These are phyloP conservation scores for Sugiyamaella boreocaroliniensis DNA, from an alignment of 805 yeast species.

Conservation along the genomic window DNA sequence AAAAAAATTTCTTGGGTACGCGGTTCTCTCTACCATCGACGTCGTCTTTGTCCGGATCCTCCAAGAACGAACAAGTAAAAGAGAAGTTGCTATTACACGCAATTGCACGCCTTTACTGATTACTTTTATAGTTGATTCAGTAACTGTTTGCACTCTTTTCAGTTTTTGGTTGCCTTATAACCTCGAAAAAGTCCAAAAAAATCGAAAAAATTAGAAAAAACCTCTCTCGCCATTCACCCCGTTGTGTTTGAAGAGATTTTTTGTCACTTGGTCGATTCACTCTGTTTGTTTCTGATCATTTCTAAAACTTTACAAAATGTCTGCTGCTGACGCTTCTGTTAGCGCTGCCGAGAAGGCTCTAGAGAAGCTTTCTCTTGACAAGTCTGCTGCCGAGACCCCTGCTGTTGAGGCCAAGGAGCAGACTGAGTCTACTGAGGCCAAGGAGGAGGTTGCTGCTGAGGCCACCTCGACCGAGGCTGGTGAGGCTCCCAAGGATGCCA, in stretches of 20 bases:
- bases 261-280: neutral
- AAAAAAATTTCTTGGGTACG: neutral
- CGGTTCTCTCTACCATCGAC: neutral
- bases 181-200: constrained; percentile 3
- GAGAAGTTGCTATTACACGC: neutral
- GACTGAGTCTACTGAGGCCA: constrained; percentile 61
- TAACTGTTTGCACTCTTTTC: neutral
- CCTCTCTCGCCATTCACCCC: neutral
- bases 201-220: constrained; percentile 1
- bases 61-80: neutral
- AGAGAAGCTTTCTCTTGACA: constrained; percentile 29
- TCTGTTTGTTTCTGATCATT: neutral
- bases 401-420: constrained; percentile 37
- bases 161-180: neutral
- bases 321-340: constrained; percentile 31
- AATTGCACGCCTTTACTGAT: neutral
- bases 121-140: neutral
- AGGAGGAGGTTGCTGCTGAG: constrained; percentile 8
- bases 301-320: constrained; percentile 15
- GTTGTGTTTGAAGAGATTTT: neutral
- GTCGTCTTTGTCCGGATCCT: neutral
- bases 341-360: constrained; percentile 33
- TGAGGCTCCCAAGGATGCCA: constrained; percentile 8
- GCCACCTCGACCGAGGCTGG: constrained; percentile 17
- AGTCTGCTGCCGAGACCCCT: neutral